Conservation (phyloP, 2,329 filamentous ascomycete genomes). For the Ophiostoma angusticollis region DNA sequence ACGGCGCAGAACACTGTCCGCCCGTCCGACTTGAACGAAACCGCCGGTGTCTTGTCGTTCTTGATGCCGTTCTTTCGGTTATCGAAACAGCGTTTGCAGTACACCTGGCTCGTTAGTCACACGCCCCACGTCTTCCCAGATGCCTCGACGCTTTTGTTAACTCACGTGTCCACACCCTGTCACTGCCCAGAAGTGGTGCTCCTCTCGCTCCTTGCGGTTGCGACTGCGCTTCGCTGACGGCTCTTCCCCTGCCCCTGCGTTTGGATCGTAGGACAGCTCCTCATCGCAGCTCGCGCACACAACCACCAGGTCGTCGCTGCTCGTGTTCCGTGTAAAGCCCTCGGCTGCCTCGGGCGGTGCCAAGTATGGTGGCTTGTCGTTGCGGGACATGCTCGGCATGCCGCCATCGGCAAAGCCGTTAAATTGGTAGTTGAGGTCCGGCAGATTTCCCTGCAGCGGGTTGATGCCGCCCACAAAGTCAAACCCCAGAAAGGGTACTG, state of each 20-base stretch:
- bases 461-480: conserved; percentile 4
- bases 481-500: too few species aligned
- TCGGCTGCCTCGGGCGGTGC: conserved; percentile 50
- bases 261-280: conserved; percentile 64
- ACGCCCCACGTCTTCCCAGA: too few species aligned
- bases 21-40: conserved; percentile 27
- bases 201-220: conserved; percentile 41
- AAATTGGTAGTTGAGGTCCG: conserved; percentile 22
- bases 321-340: conserved; percentile 73
- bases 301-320: conserved; percentile 56
- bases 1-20: conserved; percentile 38
- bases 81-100: conserved; percentile 49
- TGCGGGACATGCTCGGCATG: too few species aligned
- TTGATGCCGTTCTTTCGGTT: conserved; percentile 35
- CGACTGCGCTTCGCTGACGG: conserved; percentile 27
- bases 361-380: conserved; percentile 39
- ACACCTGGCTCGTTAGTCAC: too few species aligned
- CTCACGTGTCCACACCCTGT: conserved; percentile 85
- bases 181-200: conserved; percentile 85
- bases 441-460: conserved; percentile 19
- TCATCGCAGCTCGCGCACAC: conserved; percentile 79
- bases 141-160: too few species aligned
- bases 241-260: conserved; percentile 17
- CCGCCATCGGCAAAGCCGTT: conserved; percentile 18
- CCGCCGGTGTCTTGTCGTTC: conserved; percentile 17